Percentiles rank a stretch among this genome's conserved stretches.
These are phyloP conservation scores for Tetracladium setigerum DNA, from an alignment of 495 filamentous ascomycete genomes.

Conservation along the genomic window DNA sequence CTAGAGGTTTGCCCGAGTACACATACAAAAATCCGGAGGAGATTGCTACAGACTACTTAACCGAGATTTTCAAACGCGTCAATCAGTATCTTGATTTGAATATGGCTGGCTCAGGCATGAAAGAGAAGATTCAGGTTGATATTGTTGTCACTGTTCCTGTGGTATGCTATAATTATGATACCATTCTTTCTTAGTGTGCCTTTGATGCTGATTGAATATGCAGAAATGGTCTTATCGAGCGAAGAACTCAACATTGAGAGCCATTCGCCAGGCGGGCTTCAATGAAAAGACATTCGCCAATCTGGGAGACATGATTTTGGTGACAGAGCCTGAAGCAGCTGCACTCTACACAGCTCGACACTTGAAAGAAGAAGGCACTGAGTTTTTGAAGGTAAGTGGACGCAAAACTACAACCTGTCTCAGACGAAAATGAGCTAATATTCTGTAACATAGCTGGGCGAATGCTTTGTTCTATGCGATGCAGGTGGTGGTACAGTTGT, in stretches of 20 bases:
- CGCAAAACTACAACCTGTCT: not conserved
- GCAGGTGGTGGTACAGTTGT: constrained; percentile 21
- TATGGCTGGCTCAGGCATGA: not conserved
- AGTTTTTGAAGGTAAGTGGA: constrained; percentile 7
- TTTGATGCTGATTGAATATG: not conserved
- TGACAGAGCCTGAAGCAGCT: constrained; percentile 16
- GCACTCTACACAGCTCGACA: constrained; percentile 12
- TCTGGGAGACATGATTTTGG: constrained; percentile 3
- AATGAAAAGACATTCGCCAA: constrained; percentile 6
- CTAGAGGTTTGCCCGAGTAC: not conserved
- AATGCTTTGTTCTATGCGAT: constrained; percentile 19
- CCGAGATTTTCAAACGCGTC: not conserved
- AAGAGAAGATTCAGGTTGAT: constrained; percentile 8
- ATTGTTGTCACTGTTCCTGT: constrained; percentile 11
- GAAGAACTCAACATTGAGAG: constrained; percentile 13
- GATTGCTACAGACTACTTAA: constrained; percentile 7
- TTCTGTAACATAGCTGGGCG: constrained; percentile 6
- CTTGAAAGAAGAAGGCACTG: constrained; percentile 3
- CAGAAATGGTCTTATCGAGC: constrained; percentile 13
- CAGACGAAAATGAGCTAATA: not conserved
- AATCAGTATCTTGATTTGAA: too few relatives aligned
- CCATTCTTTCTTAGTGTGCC: too few relatives aligned
- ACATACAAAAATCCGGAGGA: constrained; percentile 3
- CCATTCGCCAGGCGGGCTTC: constrained; percentile 8
- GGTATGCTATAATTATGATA: constrained; percentile 1